Percentiles rank a stretch among this genome's conserved stretches.
These are phyloP conservation scores for Fusarium mangiferae DNA, from an alignment of 2,329 filamentous ascomycete species.

Conservation along the genomic window DNA sequence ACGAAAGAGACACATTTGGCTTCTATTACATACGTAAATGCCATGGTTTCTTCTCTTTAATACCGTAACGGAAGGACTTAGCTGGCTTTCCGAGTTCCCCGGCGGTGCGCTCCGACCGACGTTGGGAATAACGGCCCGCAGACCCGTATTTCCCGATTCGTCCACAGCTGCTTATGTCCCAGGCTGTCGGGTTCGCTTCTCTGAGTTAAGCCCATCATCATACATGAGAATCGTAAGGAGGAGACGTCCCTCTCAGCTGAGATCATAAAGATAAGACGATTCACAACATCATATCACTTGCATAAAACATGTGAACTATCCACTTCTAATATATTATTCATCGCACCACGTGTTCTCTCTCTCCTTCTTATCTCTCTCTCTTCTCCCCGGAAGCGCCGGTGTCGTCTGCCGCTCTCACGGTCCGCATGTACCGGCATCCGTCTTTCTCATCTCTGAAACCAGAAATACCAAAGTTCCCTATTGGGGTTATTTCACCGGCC, in stretches of 20 bases:
- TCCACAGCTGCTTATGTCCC: neutral
- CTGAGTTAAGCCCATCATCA: neutral
- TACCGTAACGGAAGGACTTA: neutral
- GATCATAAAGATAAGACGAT: constrained; percentile 2
- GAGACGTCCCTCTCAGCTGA: neutral
- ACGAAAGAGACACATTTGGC: constrained; percentile 3
- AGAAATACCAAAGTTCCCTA: neutral
- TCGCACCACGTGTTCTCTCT: neutral
- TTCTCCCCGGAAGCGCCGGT: constrained; percentile 4
- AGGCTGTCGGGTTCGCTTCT: constrained; percentile 23
- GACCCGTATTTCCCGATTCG: constrained; percentile 29
- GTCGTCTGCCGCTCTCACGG: constrained; percentile 36
- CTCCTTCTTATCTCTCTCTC: neutral
- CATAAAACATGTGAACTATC: neutral
- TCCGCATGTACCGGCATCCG: constrained; percentile 38
- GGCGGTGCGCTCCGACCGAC: constrained; percentile 28
- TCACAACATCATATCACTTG: neutral
- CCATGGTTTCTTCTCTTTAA: neutral
- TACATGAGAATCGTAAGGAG: neutral
- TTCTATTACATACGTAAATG: neutral
- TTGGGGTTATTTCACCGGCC: constrained; percentile 6
- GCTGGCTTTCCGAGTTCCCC: constrained; percentile 6
- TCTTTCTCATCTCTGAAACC: constrained; percentile 12
- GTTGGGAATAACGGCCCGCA: constrained; percentile 36
- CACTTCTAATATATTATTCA: neutral